Conservation (phyloP, 192 early-diverging fungal species). For the Coemansia javaensis region DNA sequence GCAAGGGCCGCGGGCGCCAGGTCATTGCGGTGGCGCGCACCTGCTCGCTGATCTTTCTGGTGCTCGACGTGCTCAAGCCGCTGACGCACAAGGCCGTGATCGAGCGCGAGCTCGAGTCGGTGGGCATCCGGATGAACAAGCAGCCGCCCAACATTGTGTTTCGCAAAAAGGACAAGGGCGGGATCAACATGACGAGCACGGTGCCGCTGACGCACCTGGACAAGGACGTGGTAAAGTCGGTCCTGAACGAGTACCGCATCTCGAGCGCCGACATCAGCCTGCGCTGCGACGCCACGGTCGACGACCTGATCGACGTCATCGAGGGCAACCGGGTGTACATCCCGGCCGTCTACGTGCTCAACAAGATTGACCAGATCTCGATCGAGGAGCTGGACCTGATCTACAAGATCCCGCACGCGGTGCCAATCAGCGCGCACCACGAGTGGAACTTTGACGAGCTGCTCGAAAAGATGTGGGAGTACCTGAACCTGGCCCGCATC, state of each 20-base stretch:
- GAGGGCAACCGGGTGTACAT: conserved; percentile 96
- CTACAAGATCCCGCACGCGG: conserved; percentile 95
- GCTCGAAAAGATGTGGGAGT: conserved; percentile 75
- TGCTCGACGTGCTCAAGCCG: conserved; percentile 95
- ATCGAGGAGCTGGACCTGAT: conserved; percentile 94
- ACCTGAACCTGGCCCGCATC: conserved; percentile 76
- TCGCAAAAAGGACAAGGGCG: conserved; percentile 98
- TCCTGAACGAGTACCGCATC: conserved; percentile 91
- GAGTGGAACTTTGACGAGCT: conserved; percentile 98
- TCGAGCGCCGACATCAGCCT: conserved; percentile 95
- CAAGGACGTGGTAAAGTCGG: conserved; percentile 86
- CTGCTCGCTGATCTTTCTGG: conserved; percentile 94
- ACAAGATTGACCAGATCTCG: conserved; percentile 98
- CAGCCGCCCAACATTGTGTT: conserved; percentile 91
- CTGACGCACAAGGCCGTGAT: conserved; percentile 91
- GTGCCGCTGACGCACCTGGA: conserved; percentile 86
- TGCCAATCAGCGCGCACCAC: conserved; percentile 74
- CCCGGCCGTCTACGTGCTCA: conserved; percentile 91
- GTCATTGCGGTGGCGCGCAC: conserved; percentile 97
- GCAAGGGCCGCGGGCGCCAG: conserved; percentile 95
- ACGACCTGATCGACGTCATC: conserved; percentile 96
- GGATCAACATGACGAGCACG: conserved; percentile 91
- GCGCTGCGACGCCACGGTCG: conserved; percentile 88
- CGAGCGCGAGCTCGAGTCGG: conserved; percentile 94
- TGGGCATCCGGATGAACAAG: conserved; percentile 97